These are phyloP conservation scores for Rhizopogon vinicolor DNA, from an alignment of 768 basidiomycete genomes.

Conservation along the genomic window DNA sequence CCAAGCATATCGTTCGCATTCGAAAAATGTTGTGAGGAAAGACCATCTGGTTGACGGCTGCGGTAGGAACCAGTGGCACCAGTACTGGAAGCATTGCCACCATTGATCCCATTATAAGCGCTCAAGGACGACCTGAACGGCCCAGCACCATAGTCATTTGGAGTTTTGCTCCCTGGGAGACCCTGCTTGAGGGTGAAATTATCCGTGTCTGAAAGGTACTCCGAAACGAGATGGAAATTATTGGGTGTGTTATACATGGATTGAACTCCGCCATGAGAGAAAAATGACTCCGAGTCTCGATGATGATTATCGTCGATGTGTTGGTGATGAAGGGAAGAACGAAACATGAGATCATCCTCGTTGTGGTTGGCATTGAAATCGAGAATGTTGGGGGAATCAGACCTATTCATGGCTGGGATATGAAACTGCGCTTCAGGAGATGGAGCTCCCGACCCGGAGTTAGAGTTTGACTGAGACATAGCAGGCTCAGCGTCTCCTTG, in stretches of 20 bases:
- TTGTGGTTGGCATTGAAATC: constrained; percentile 31
- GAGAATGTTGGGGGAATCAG: constrained; percentile 47
- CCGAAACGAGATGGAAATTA: constrained; percentile 26
- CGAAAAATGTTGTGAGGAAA: constrained; percentile 24
- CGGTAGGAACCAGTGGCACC: constrained; percentile 28
- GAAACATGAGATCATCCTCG: constrained; percentile 26
- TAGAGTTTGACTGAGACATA: constrained; percentile 45
- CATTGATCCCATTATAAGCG: constrained; percentile 25
- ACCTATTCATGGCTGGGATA: constrained; percentile 40
- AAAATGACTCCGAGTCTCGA: constrained; percentile 23
- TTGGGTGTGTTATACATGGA: constrained; percentile 39
- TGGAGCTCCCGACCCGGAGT: constrained; percentile 43
- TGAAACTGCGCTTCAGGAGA: constrained; percentile 57
- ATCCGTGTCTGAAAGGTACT: constrained; percentile 30
- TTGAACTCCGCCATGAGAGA: constrained; percentile 27
- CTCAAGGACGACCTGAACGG: constrained; percentile 33
- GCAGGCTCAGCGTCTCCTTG: constrained; percentile 76
- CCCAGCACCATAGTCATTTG: constrained; percentile 30
- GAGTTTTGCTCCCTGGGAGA: constrained; percentile 21
- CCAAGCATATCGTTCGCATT: constrained; percentile 20
- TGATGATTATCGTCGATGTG: constrained; percentile 27
- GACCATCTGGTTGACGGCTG: constrained; percentile 28
- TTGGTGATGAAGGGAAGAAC: constrained; percentile 21
- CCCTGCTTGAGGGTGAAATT: constrained; percentile 28
- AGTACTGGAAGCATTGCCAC: constrained; percentile 16